Base-by-base conservation (phyloP, 2,329 filamentous ascomycete species). In the Penicillium italicum region DNA sequence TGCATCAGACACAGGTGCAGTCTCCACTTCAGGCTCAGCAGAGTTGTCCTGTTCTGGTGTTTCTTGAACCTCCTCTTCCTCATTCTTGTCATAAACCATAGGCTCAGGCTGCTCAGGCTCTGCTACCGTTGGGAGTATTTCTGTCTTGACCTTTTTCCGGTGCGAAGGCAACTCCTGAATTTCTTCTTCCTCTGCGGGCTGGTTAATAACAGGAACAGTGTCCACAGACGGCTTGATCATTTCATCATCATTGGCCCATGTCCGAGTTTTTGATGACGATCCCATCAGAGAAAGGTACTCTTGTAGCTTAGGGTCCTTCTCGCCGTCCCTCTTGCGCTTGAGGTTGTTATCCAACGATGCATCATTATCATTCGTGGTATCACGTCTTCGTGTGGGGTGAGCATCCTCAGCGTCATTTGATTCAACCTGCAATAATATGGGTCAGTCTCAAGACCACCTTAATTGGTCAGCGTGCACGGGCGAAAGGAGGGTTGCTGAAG, bases 271-370 rank as follows among this genome's bases (percentile, higher is more conserved):
- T 31, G 84, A 85, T 12, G 82, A 78, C 42, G 84, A 77, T 66
- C 89, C 84, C 86, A 96, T 95, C 47, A 92, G 85, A 58, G 89
- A 85, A 49, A 97, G 78, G 71, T 89, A 97, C 76, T 97, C 92
- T 68, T 88, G 85, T 58, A 97, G 78, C 75, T 94, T 95, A 5
- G 88, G 85, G 66, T 96, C 89, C 12, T 92, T 66, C 85, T 85
- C 80, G 26, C 62, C 66, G 37, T 69, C 68, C 48, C 73, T 69
- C 60, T 77, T 76, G 57, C 74, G 73, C 62, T 77, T 76, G 46
- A 76, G 69, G 40, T 64, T 67, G 58, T 62, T 68, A 49, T 67
- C 68, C 33, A 51, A 54, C 14, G 49, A 50, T 22, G 60, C 45
- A 26, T 63, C 55, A 48, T 55, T 55, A 51, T 62, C 61, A 41